Conservation (phyloP, 78 protist genomes). For the Pigoraptor vietnamica region DNA sequence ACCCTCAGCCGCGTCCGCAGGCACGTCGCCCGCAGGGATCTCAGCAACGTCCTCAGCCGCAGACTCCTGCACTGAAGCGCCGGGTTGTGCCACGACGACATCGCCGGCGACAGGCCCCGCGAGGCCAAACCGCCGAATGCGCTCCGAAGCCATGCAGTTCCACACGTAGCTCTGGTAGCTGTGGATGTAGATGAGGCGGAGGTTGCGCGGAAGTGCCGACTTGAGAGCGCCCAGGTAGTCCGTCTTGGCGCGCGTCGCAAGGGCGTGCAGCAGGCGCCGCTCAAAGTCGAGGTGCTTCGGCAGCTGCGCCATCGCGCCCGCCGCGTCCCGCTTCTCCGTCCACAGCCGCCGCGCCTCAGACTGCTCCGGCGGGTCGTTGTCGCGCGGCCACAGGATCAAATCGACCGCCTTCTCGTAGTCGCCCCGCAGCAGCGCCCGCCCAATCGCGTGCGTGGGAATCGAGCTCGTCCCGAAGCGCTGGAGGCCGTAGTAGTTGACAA, state of each 20-base stretch:
- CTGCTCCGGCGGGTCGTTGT: background rate
- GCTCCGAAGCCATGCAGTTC: slow-evolving; percentile 22
- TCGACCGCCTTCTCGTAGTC: background rate
- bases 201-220: background rate
- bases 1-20: background rate
- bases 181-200: slow-evolving; percentile 25
- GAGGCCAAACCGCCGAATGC: slow-evolving; percentile 2
- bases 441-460: slow-evolving; percentile 32
- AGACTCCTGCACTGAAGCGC: background rate
- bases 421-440: slow-evolving; percentile 7
- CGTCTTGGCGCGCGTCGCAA: background rate
- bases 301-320: background rate
- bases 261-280: slow-evolving; percentile 1
- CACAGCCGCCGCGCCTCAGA: background rate
- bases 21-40: background rate
- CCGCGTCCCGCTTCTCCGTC: background rate
- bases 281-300: background rate
- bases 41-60: background rate
- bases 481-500: slow-evolving; percentile 50
- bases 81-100: background rate
- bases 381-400: background rate
- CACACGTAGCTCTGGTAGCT: slow-evolving; percentile 29
- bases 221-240: background rate
- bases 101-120: background rate
- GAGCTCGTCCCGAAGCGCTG: slow-evolving; percentile 54